A percentile compares a stretch with the other conserved stretches of the same genome.
These are phyloP conservation scores for Leccinum broughii DNA, from an alignment of 768 basidiomycete species.

Conservation along the genomic window DNA sequence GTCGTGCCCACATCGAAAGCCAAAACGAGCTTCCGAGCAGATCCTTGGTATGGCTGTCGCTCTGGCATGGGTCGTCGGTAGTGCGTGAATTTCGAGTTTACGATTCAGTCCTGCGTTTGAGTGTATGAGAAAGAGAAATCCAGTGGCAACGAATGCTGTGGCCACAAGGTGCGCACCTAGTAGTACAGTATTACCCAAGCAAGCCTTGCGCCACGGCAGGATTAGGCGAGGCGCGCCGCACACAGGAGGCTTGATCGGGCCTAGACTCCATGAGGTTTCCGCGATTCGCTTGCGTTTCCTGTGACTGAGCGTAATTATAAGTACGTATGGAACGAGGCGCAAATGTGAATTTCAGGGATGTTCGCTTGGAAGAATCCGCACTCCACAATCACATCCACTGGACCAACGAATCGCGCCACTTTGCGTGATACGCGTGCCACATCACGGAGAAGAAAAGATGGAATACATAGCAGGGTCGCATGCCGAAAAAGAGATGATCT, in stretches of 20 bases:
- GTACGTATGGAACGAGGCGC: too few species aligned
- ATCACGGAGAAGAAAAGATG: too few species aligned
- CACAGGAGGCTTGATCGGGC: neutral
- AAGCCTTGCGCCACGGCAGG: neutral
- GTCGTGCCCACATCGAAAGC: constrained; percentile 57
- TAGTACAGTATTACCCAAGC: neutral
- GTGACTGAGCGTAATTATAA: too few species aligned
- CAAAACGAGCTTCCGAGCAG: constrained; percentile 43
- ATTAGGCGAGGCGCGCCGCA: neutral
- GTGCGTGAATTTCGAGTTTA: neutral
- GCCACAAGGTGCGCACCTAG: neutral
- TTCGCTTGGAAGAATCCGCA: too few species aligned
- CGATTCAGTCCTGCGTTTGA: neutral
- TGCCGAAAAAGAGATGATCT: too few species aligned
- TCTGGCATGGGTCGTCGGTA: constrained; percentile 23
- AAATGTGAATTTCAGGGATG: too few species aligned
- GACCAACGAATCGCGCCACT: too few species aligned
- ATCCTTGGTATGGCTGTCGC: constrained; percentile 42
- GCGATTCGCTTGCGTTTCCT: neutral
- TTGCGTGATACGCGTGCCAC: too few species aligned
- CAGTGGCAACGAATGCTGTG: neutral
- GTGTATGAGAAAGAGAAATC: neutral
- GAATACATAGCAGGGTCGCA: too few species aligned
- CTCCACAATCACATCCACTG: too few species aligned
- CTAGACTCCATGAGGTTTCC: neutral